A percentile compares a stretch with the other conserved stretches of the same genome.
phyloP scores from a whole-genome alignment of 2,329 filamentous ascomycete genomes.

The Sclerotinia nivalis region DNA sequence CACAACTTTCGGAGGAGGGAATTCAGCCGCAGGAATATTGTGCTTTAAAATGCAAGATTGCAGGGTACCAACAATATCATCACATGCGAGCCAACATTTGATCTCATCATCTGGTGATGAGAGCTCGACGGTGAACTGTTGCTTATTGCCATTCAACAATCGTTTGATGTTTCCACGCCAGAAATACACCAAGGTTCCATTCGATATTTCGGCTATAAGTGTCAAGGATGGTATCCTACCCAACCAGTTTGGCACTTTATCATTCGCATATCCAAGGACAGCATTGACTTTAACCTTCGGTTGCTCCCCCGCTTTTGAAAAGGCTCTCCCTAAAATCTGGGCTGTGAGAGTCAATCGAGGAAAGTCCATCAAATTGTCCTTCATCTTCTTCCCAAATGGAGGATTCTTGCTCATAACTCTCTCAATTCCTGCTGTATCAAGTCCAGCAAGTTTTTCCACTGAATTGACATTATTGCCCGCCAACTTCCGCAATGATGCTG shows the following conservation, averaged over 20 bases:
- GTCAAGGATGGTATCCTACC: conserved; percentile 68
- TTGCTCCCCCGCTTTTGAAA: conserved; percentile 43
- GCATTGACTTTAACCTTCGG: conserved; percentile 64
- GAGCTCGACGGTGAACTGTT: conserved; percentile 61
- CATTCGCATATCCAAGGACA: conserved; percentile 71
- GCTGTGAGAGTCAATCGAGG: conserved; percentile 55
- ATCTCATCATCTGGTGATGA: conserved; percentile 57
- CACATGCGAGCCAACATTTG: conserved; percentile 74
- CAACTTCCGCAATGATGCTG: conserved; percentile 73
- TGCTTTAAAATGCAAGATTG: conserved; percentile 34
- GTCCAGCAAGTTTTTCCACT: conserved; percentile 67
- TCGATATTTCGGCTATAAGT: conserved; percentile 70
- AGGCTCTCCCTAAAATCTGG: conserved; percentile 40
- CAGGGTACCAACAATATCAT: conserved; percentile 71
- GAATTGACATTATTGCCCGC: conserved; percentile 67
- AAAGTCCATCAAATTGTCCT: conserved; percentile 67
- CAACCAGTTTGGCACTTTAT: conserved; percentile 62
- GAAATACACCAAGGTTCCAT: conserved; percentile 70
- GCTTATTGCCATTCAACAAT: conserved; percentile 57
- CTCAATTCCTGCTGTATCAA: conserved; percentile 74
- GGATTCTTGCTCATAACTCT: conserved; percentile 75
- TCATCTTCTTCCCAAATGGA: conserved; percentile 73
- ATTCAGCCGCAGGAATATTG: conserved; percentile 42
- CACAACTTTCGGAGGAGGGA: conserved; percentile 31
- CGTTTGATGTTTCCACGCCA: conserved; percentile 64